A percentile compares a stretch with the other conserved stretches of the same genome.
Conservation (phyloP, 2,329 filamentous ascomycete species). For the Ramichloridium luteum region DNA sequence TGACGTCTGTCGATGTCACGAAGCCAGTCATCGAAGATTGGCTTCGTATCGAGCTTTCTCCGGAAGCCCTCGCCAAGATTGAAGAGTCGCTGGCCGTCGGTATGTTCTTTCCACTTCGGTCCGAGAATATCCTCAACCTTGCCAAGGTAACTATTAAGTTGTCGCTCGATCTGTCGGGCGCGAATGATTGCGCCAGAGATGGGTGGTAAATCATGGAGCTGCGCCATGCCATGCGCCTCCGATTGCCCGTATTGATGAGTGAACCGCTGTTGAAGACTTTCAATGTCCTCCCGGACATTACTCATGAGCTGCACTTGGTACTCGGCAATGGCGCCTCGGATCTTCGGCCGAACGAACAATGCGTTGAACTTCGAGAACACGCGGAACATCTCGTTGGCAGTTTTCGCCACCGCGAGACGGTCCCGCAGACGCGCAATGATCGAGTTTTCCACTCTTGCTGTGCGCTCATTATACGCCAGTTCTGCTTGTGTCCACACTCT, state of each 20-base stretch:
- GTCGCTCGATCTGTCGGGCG: constrained; percentile 91
- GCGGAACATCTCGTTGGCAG: constrained; percentile 98
- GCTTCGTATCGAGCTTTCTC: constrained; percentile 86
- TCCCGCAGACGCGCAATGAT: constrained; percentile 92
- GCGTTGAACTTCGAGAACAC: constrained; percentile 99
- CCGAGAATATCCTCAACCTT: constrained; percentile 98
- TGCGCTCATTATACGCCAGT: constrained; percentile 92
- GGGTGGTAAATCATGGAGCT: constrained; percentile 86
- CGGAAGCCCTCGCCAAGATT: constrained; percentile 87
- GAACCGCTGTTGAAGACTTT: constrained; percentile 85
- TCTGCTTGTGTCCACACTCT: constrained; percentile 88
- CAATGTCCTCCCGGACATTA: constrained; percentile 93
- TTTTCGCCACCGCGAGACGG: constrained; percentile 87
- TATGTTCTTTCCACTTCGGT: constrained; percentile 84
- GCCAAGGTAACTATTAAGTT: constrained; percentile 93
- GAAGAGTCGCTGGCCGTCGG: constrained; percentile 87
- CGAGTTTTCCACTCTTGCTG: constrained; percentile 92
- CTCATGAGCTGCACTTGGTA: constrained; percentile 98
- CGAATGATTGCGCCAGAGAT: constrained; percentile 96
- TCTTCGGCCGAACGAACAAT: constrained; percentile 96
- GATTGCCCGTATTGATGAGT: constrained; percentile 98
- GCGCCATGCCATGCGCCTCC: constrained; percentile 95
- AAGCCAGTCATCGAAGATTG: constrained; percentile 92
- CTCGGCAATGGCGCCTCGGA: constrained; percentile 91
- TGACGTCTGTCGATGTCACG: constrained; percentile 79